Base-by-base conservation (phyloP, 305 asterid genomes). In the Striga hermonthica region DNA sequence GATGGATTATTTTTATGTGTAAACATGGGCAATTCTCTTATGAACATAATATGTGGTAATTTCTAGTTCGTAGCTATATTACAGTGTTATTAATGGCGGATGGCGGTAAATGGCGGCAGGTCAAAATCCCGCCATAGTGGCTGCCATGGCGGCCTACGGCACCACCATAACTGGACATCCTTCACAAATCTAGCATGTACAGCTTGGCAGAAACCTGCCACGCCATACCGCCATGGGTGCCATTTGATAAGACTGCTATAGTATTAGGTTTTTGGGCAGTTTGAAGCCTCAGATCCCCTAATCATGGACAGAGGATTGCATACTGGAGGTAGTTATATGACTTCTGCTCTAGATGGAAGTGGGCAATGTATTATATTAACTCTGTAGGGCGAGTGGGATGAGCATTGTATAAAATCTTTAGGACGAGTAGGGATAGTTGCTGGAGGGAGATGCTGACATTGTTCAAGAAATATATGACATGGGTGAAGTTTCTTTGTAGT, bases 311-410 rank as follows among this genome's bases (percentile, higher is more conserved):
- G 50, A 22, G 31, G 37, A 47, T 47, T 56, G 54, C 61, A 49
- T 52, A n/a, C 31, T 7, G 7, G 52, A 43, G 39, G 52, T 63
- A 45, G 44, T 56, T 59, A 60, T 60, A 36, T n/a, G 63, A 8
- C 37, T 6, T 64, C n/a, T 35, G 15, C 35, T 49, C 35, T 64
- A 3, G 71, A n/a, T 69, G 22, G 31, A 7, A 60, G 62, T 11
- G 36, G 35, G 60, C n/a, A 61, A 4, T 15, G 61, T 10, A 56
- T 57, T 40, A 4, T 5, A 49, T 16, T 11, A 15, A 37, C 16
- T 50, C 43, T 38, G 31, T 60, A 11, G 53, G 60, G 35, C 4
- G 7, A 28, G 34, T 2, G 31, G 31, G 31, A 22, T 22, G 31
- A 22, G 31, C 31, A 22, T 2, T 22, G 31, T 22, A 22, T 22